Evolutionary conservation across 2,329 filamentous ascomycete species (phyloP).

Genomic region (Cordyceps fumosorosea): DNA sequence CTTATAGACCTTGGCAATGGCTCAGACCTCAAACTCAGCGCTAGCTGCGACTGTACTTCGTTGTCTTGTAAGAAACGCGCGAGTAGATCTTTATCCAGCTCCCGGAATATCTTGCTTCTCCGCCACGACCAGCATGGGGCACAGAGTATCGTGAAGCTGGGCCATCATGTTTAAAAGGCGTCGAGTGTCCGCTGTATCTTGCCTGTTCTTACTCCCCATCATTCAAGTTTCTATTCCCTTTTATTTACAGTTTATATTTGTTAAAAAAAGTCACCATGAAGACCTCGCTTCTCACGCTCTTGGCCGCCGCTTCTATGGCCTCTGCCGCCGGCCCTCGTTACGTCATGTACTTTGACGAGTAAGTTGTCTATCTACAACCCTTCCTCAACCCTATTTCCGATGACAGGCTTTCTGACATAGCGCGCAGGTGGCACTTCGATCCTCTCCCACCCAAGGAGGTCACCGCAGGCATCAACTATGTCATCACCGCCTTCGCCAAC

Average conservation of each 20-base stretch:
- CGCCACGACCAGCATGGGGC: too few relatives aligned
- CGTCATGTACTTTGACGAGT: conserved; percentile 43
- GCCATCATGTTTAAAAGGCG: too few relatives aligned
- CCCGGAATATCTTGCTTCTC: too few relatives aligned
- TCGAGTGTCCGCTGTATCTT: neutral
- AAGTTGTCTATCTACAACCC: conserved; percentile 16
- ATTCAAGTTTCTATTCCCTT: too few relatives aligned
- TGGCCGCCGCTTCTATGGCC: conserved; percentile 17
- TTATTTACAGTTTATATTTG: neutral
- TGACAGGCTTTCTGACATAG: conserved; percentile 19
- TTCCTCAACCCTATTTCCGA: neutral
- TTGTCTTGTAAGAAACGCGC: too few relatives aligned
- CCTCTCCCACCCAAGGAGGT: conserved; percentile 29
- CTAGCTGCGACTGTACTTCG: too few relatives aligned
- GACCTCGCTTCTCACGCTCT: neutral
- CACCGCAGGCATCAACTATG: conserved; percentile 44
- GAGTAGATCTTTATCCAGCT: too few relatives aligned
- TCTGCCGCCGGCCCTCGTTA: conserved; percentile 22
- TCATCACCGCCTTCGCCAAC: conserved; percentile 48
- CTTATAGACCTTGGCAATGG: too few relatives aligned
- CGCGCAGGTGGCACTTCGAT: conserved; percentile 29
- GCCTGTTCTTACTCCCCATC: neutral
- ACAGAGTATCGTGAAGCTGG: too few relatives aligned
- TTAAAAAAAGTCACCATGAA: neutral
- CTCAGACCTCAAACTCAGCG: too few relatives aligned